Evolutionary conservation across 1,284 basidiomycete genomes (phyloP).

Genomic region (Cutaneotrichosporon sp.): DNA sequence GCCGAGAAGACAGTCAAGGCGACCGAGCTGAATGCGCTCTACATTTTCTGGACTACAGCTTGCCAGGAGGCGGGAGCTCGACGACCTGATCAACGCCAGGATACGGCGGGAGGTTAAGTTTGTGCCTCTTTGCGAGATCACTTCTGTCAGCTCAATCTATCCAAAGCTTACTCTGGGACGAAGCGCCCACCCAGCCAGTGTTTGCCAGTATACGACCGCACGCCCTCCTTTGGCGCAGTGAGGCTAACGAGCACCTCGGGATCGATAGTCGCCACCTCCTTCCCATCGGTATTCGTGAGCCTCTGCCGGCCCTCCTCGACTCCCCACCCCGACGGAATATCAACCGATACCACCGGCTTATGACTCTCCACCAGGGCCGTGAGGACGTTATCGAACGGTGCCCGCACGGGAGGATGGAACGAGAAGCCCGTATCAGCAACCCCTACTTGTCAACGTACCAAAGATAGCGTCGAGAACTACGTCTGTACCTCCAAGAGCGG

Average conservation of each 20-base stretch:
- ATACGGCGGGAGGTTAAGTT: constrained; percentile 74
- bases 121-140: constrained; percentile 66
- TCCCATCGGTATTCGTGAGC: constrained; percentile 52
- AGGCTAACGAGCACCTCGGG: constrained; percentile 84
- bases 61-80: constrained; percentile 55
- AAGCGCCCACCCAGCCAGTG: constrained; percentile 95
- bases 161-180: constrained; percentile 67
- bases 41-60: constrained; percentile 2
- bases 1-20: no score
- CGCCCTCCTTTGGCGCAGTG: constrained; percentile 91
- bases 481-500: constrained; percentile 65
- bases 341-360: constrained; percentile 82
- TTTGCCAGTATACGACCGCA: constrained; percentile 67
- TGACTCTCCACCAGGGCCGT: constrained; percentile 64
- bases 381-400: constrained; percentile 80
- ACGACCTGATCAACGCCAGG: constrained; percentile 76
- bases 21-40: no score
- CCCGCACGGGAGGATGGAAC: constrained; percentile 81
- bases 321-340: constrained; percentile 96
- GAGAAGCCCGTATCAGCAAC: constrained; percentile 66
- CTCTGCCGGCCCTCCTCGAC: constrained; percentile 57
- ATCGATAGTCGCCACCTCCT: constrained; percentile 55
- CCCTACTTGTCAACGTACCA: constrained; percentile 51
- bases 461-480: constrained; percentile 94
- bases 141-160: constrained; percentile 40